Conservation (phyloP, 805 yeast species). For the Kurtzmaniella cleridarum region DNA sequence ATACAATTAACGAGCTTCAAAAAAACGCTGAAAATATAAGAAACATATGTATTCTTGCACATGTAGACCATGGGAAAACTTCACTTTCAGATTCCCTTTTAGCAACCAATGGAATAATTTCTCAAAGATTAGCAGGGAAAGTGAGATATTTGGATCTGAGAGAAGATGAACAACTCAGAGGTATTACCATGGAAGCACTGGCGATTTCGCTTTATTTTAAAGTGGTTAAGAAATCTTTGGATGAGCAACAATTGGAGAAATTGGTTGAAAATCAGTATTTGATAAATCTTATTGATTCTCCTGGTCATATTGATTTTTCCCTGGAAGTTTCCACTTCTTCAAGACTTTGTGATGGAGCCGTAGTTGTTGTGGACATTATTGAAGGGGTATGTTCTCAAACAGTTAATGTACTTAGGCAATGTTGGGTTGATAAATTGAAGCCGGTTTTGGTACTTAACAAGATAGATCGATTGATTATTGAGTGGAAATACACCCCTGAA, state of each 20-base stretch:
- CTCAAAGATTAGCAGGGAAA: conserved; percentile 92
- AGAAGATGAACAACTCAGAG: conserved; percentile 92
- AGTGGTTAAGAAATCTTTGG: conserved; percentile 40
- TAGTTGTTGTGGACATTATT: conserved; percentile 90
- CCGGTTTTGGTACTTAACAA: conserved; percentile 88
- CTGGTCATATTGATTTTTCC: conserved; percentile 98
- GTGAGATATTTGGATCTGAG: conserved; percentile 89
- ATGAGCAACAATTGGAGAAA: conserved; percentile 20
- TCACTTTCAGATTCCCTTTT: conserved; percentile 86
- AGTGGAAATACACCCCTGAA: conserved; percentile 70
- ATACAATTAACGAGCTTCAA: conserved; percentile 63
- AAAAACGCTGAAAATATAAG: conserved; percentile 64
- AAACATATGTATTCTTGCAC: conserved; percentile 93
- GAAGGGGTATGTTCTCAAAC: conserved; percentile 99
- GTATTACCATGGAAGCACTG: conserved; percentile 96
- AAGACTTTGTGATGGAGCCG: conserved; percentile 93
- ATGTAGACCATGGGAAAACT: conserved; percentile 98
- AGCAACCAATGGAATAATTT: conserved; percentile 94
- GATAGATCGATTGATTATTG: conserved; percentile 79
- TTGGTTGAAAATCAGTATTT: conserved; percentile 41
- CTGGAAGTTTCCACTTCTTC: conserved; percentile 96
- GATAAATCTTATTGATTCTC: conserved; percentile 92
- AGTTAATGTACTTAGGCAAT: conserved; percentile 87
- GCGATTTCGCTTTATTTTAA: conserved; percentile 92
- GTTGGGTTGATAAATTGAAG: conserved; percentile 88